Evolutionary conservation across 2,329 filamentous ascomycete genomes (phyloP).

Genomic region (Cytospora piceae): DNA sequence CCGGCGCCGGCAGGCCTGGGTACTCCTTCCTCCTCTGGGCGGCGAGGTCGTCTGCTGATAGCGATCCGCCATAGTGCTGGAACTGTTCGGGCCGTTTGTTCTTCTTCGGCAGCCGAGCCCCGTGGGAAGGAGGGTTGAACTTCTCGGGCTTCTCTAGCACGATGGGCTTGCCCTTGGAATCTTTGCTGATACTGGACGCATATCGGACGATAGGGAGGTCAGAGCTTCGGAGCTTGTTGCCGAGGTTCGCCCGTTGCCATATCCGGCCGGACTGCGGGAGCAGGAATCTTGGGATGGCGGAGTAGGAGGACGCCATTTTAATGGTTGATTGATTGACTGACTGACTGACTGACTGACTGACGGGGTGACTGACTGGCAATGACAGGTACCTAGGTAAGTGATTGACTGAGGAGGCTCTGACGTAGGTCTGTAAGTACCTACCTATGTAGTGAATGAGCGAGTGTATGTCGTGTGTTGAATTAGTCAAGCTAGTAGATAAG

Average conservation of each 20-base stretch:
- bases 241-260: slow-evolving; percentile 49
- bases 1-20: slow-evolving; percentile 85
- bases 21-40: slow-evolving; percentile 74
- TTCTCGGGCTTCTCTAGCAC: slow-evolving; percentile 84
- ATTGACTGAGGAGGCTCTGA: too few relatives aligned
- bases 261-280: slow-evolving; percentile 63
- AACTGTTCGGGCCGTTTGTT: slow-evolving; percentile 55
- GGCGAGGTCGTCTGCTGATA: slow-evolving; percentile 67
- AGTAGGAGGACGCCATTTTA: slow-evolving; percentile 52
- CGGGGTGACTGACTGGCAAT: neutral
- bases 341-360: slow-evolving; percentile 4
- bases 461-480: too few relatives aligned
- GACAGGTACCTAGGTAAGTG: too few relatives aligned
- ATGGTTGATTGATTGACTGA: slow-evolving; percentile 17
- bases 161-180: slow-evolving; percentile 56
- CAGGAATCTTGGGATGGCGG: slow-evolving; percentile 68
- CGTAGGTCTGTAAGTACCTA: too few relatives aligned
- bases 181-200: slow-evolving; percentile 33
- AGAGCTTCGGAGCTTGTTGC: slow-evolving; percentile 33
- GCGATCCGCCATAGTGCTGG: slow-evolving; percentile 75
- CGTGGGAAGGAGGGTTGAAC: slow-evolving; percentile 92
- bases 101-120: slow-evolving; percentile 63
- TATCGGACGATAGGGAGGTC: slow-evolving; percentile 40
- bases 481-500: too few relatives aligned
- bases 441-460: too few relatives aligned